Evolutionary conservation across 495 filamentous ascomycete genomes (phyloP), one percentile per base, ranked within the genome.

Genomic region (Hypoxylon subgilvum): DNA sequence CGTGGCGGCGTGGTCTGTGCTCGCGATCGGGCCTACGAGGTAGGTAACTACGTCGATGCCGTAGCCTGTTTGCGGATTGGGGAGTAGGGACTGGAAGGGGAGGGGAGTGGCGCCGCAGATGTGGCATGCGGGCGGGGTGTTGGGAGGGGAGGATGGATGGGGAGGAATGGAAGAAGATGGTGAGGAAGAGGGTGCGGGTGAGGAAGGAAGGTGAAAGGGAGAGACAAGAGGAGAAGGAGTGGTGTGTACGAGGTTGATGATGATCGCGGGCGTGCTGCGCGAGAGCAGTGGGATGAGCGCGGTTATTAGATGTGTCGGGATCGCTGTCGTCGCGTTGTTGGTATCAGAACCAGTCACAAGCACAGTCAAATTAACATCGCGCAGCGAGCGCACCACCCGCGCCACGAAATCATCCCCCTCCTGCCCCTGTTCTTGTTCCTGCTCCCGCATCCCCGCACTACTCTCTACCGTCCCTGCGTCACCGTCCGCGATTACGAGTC

Each of bases 1-100:
- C 6, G 50, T 25, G 57, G 50, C 7, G 31, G 30, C 10, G 39
- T 42, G 1, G 58, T 38, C 62, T 64, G 19, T 54, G 2, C n/a
- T n/a, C n/a, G 63, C 69, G 14, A 67, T 60, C 6, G 22, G 38
- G 5, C 53, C 69, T 8, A 72, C 16, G 9, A 53, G 48, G 17
- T 68, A 44, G 19, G 66, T 55, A 4, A 70, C 42, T 18, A 68
- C 39, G 22, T 69, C 65, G 39, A 74, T 43, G n/a, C 59, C 50
- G 16, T 57, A n/a, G n/a, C 57, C n/a, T 34, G 31, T 13, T 30
- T 5, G 5, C 27, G 27, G 27, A 10, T 30, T 30, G 5, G 27
- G 27, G 27, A 30, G 10, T 30, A 10, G 27, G 27, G 27, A 30
- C 10, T 5, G 27, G 27, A 10, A 30, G 27, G 27, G 27, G 27